Evolutionary conservation across 768 basidiomycete genomes (phyloP).

Genomic region (Crepidotus variabilis): DNA sequence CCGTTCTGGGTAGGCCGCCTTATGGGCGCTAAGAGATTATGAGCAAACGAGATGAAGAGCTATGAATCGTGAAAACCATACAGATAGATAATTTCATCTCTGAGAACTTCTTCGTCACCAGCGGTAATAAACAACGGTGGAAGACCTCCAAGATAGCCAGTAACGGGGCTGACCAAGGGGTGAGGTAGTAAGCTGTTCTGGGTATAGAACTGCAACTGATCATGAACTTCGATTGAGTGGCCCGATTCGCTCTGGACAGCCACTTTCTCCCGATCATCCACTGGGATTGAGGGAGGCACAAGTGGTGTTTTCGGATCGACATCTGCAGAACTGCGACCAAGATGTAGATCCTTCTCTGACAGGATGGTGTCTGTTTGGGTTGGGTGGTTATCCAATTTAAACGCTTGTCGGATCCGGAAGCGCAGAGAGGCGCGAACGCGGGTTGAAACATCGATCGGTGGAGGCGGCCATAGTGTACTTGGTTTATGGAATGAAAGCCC

Average conservation of each 20-base stretch:
- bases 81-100: constrained; percentile 91
- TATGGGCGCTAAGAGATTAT: constrained; percentile 64
- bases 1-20: constrained; percentile 78
- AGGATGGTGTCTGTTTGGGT: constrained; percentile 18
- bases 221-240: constrained; percentile 47
- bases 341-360: constrained; percentile 8
- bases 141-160: constrained; percentile 85
- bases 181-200: constrained; percentile 74
- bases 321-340: no score
- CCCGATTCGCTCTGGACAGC: constrained; percentile 42
- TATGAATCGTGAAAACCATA: constrained; percentile 29
- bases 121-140: constrained; percentile 84
- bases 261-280: constrained; percentile 36
- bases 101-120: constrained; percentile 85
- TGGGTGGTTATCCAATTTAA: constrained; percentile 30
- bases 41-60: neutral
- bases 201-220: constrained; percentile 85
- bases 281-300: neutral
- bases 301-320: constrained; percentile 1
- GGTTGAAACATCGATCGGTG: constrained; percentile 55
- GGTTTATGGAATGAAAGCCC: constrained; percentile 80
- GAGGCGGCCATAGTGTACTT: constrained; percentile 76
- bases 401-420: constrained; percentile 53
- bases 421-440: constrained; percentile 58
- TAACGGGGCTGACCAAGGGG: constrained; percentile 78